Percentiles rank a stretch among this genome's conserved stretches.
Evolutionary conservation across 441 rosid species (phyloP).

Genomic region (Viola pubescens): DNA sequence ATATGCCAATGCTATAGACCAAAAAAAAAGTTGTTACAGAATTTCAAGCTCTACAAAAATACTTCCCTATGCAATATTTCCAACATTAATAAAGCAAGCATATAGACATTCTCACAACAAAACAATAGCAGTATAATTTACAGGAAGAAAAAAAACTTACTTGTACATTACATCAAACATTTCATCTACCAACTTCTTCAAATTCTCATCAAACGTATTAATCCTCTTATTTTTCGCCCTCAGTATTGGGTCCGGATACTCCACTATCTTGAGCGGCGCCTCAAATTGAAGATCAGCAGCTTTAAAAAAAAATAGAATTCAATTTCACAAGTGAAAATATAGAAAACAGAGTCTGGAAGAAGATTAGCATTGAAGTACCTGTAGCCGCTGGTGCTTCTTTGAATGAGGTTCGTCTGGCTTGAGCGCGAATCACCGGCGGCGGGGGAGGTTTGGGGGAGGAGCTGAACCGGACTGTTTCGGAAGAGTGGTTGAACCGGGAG

Average conservation of each 20-base stretch:
- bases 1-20: no score
- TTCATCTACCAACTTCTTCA: constrained; percentile 66
- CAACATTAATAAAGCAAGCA: not conserved
- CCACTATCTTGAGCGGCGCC: constrained; percentile 61
- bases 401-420: constrained; percentile 47
- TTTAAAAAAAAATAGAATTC: constrained; percentile 11
- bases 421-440: constrained; percentile 26
- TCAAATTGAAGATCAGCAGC: constrained; percentile 66
- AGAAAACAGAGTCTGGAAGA: not conserved
- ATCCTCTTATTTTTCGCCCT: constrained; percentile 68
- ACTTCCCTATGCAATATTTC: not conserved
- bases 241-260: constrained; percentile 81
- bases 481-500: constrained; percentile 16
- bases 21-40: no score
- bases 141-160: constrained; percentile 33
- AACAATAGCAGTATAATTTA: not conserved
- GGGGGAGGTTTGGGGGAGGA: constrained; percentile 24
- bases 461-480: constrained; percentile 25
- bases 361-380: constrained; percentile 28
- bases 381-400: constrained; percentile 37
- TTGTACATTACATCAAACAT: constrained; percentile 94
- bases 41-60: not conserved
- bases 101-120: not conserved
- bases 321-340: not conserved
- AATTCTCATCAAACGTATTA: constrained; percentile 54